Evolutionary conservation across 805 yeast genomes (phyloP), one percentile per base, ranked within the genome.

Genomic region (Cyberlindnera galapagoensis): DNA sequence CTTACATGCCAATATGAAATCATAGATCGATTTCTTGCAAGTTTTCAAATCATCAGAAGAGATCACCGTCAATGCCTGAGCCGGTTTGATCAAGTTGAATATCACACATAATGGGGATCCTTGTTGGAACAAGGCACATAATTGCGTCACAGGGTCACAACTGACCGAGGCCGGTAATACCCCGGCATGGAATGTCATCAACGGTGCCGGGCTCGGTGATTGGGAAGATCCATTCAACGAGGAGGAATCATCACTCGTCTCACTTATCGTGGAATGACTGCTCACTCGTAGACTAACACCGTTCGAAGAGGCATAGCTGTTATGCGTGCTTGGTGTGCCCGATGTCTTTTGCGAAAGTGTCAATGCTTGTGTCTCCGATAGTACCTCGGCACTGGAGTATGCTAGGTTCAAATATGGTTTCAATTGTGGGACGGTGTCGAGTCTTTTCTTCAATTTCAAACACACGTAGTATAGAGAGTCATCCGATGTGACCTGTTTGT

Each of bases 31-130:
- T 61, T 81, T 80, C 51, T 92, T 92, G 59, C 95, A 84, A 30
- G 80, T 71, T 50, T 85, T 79, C 40, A 84, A 53, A 53, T 90
- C 96, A 51, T 82, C 90, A 21, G 90, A 76, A 13, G 80, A 72
- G 6, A 80, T 74, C 11, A 78, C 70, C 2, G 80, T 69, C 27
- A 81, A 62, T 34, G 77, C 74, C 34, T 69, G 67, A 23, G 67
- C 68, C 2, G 80, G 78, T 34, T 67, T 67, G 14, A 86, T 68
- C 10, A 76, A 64, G 58, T 92, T 90, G 64, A 81, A 85, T 7
- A 90, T 62, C 25, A 85, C 71, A 56, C 97, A 88, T 25, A 92
- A 63, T 4, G 97, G 95, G 3, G 94, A 80, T 9, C 97, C 98
- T 49, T 83, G 86, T 49, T 90, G 94, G 49, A 92, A 78, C 21